phyloP scores from a whole-genome alignment of 2,329 filamentous ascomycete genomes.

The Phaeoacremonium minimum region DNA sequence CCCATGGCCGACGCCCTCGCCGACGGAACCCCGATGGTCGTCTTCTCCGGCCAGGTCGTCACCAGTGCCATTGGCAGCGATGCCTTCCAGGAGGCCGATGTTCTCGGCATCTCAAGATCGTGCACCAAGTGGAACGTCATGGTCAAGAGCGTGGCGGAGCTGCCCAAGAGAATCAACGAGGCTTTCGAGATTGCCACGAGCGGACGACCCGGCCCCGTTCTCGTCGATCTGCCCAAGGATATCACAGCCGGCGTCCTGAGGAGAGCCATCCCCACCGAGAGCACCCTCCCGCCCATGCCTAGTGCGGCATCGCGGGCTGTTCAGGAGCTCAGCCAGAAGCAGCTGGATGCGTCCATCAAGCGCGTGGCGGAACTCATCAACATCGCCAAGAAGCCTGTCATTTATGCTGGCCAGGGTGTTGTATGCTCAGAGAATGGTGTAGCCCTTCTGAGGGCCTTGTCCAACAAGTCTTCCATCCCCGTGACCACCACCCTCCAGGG shows the following conservation, averaged over 20 bases:
- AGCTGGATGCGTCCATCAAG: conserved; percentile 68
- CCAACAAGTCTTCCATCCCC: conserved; percentile 86
- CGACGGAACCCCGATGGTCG: conserved; percentile 92
- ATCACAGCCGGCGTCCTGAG: conserved; percentile 82
- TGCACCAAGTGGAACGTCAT: conserved; percentile 99
- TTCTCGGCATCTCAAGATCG: conserved; percentile 86
- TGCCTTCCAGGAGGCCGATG: conserved; percentile 95
- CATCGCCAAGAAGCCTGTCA: conserved; percentile 85
- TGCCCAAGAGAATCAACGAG: conserved; percentile 92
- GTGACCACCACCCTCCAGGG: conserved; percentile 96
- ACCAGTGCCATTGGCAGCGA: conserved; percentile 90
- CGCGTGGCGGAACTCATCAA: conserved; percentile 83
- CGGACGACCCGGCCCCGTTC: conserved; percentile 86
- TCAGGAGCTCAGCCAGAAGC: conserved; percentile 65
- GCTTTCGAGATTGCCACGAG: conserved; percentile 97
- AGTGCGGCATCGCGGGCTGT: conserved; percentile 83
- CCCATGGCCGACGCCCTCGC: conserved; percentile 95
- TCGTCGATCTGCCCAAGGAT: conserved; percentile 96
- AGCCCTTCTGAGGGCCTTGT: conserved; percentile 74
- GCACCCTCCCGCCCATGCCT: conserved; percentile 72
- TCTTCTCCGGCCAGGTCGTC: conserved; percentile 90
- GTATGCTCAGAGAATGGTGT: conserved; percentile 76
- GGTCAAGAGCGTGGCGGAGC: conserved; percentile 91
- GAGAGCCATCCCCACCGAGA: conserved; percentile 74
- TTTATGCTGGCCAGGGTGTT: conserved; percentile 91